Evolutionary conservation across 2,329 filamentous ascomycete genomes (phyloP).

Genomic region (Triangularia verruculosa): DNA sequence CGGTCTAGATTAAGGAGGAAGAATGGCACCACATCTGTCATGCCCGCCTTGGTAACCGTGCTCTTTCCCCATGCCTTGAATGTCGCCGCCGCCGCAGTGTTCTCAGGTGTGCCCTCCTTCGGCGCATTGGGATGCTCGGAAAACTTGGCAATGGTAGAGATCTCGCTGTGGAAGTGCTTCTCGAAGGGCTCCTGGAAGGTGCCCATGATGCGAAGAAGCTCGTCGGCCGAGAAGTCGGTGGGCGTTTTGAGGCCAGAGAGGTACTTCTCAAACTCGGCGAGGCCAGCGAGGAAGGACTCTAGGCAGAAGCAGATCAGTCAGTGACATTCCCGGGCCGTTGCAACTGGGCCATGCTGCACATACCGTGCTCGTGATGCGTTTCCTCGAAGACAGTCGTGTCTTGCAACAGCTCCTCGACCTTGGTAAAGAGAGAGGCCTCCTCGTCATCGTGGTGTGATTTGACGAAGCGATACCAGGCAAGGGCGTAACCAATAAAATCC

Average conservation of each 20-base stretch:
- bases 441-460: constrained; percentile 60
- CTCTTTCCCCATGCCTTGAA: constrained; percentile 63
- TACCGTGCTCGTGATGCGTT: constrained; percentile 56
- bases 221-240: constrained; percentile 41
- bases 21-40: constrained; percentile 60
- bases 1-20: constrained; percentile 62
- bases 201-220: constrained; percentile 49
- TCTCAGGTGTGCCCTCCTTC: constrained; percentile 42
- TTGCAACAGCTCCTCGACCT: constrained; percentile 49
- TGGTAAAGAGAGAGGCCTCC: constrained; percentile 54
- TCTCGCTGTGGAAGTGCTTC: constrained; percentile 55
- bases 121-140: constrained; percentile 51
- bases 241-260: constrained; percentile 43
- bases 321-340: not conserved
- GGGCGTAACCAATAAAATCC: constrained; percentile 56
- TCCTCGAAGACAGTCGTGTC: constrained; percentile 50
- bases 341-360: constrained; percentile 9
- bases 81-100: constrained; percentile 43
- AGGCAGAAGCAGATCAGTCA: not conserved
- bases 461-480: constrained; percentile 59
- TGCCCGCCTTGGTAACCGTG: constrained; percentile 59
- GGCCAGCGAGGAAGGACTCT: constrained; percentile 50
- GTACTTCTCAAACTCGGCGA: constrained; percentile 52
- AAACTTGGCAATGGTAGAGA: constrained; percentile 49
- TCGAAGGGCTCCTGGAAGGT: constrained; percentile 50